Base-by-base conservation (phyloP, 2,329 filamentous ascomycete species). In the Aspergillus ustus region DNA sequence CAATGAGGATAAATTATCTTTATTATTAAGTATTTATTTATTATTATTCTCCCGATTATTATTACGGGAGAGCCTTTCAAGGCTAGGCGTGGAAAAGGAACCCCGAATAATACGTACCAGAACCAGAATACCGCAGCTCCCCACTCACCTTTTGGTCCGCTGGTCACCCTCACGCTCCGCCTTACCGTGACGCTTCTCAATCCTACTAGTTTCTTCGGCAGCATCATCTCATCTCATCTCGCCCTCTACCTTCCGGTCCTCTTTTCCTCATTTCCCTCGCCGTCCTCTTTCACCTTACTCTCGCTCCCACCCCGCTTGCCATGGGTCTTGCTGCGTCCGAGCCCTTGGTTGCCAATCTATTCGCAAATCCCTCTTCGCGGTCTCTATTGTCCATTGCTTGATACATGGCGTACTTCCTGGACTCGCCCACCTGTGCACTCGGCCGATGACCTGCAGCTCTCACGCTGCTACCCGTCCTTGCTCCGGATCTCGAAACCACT, bases 391-490 rank as follows among this genome's bases (percentile, higher is more conserved):
- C 52, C 44, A 48, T 69, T 67, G 64, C 64, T 67, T 66, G 68
- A 70, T 72, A 67, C 68, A 76, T 76, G 74, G 71, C 70, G 70
- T 66, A 71, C 72, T 66, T 66, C 69, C 62, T 59, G 66, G 62
- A 66, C 66, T 69, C 67, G 66, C 60, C 69, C 63, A 61, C 63
- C 67, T 69, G 69, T 74, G 70, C 68, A 75, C 69, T 73, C 69
- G 72, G 72, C 73, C 71, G 73, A 70, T 76, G 72, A 75, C 72
- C 69, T 73, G 73, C 73, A 76, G 73, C 73, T 68, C 63, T 67
- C 63, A 75, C 74, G 70, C 74, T 76, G 72, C 73, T 68, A 67
- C 67, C 72, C 70, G 72, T 67, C 68, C 65, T 62, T 72, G 53
- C 65, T 66, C 67, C 63, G 60, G 62, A 64, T 54, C 59, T 60